Conservation (phyloP, 306 rosid species). For the Rosa chinensis region DNA sequence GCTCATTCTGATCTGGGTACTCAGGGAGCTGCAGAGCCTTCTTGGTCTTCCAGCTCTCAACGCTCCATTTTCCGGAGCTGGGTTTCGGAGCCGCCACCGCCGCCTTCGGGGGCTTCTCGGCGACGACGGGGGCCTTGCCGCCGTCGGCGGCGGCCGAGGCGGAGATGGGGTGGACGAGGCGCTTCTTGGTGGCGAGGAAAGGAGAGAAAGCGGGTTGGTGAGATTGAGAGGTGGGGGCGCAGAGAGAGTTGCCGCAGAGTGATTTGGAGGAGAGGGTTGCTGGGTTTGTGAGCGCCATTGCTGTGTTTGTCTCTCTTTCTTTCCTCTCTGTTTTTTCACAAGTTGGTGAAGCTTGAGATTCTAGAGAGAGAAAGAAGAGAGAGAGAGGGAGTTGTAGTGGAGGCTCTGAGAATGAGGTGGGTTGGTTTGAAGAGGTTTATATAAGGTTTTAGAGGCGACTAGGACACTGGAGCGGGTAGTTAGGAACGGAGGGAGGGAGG, state of each 20-base stretch:
- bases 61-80: slow-evolving; percentile 38
- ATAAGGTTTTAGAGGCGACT: slow-evolving; percentile 13
- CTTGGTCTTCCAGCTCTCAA: slow-evolving; percentile 65
- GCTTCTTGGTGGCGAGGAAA: slow-evolving; percentile 28
- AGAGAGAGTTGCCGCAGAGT: slow-evolving; percentile 29
- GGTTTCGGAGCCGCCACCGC: slow-evolving; percentile 1
- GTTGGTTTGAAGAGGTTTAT: slow-evolving; percentile 20
- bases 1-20: slow-evolving; percentile 53
- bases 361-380: slow-evolving; percentile 11
- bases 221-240: slow-evolving; percentile 27
- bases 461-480: slow-evolving; percentile 14
- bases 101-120: slow-evolving; percentile 23
- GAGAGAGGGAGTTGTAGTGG: slow-evolving; percentile 3
- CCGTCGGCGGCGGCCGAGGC: slow-evolving; percentile 64
- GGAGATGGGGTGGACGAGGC: slow-evolving; percentile 39
- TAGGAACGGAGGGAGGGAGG: not conserved
- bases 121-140: slow-evolving; percentile 17
- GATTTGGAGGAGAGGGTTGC: slow-evolving; percentile 54
- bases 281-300: slow-evolving; percentile 57
- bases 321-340: not conserved
- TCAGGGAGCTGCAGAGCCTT: slow-evolving; percentile 64
- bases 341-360: not conserved
- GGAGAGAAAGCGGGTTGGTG: slow-evolving; percentile 45
- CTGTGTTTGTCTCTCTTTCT: not conserved
- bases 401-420: slow-evolving; percentile 17